These are phyloP conservation scores for Beta corolliflora DNA, from an alignment of 179 eudicot species.

Conservation along the genomic window DNA sequence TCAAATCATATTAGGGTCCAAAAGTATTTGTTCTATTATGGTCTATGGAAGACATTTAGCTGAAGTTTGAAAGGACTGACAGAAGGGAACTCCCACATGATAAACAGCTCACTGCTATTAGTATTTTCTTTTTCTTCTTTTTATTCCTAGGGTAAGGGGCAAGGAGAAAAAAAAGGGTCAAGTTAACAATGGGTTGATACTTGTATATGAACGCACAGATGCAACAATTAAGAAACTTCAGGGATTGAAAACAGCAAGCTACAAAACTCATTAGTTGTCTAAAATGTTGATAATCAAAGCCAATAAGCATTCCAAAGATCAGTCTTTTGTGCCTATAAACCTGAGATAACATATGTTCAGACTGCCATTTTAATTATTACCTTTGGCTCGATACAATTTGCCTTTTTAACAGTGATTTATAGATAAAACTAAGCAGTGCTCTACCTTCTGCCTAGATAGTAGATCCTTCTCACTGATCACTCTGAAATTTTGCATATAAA, in stretches of 20 bases:
- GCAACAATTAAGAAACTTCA: neutral
- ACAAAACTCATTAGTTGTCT: neutral
- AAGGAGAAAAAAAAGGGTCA: neutral
- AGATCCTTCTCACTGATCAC: neutral
- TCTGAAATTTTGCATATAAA: too few species aligned
- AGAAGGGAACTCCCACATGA: neutral
- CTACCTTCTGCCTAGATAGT: neutral
- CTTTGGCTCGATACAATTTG: neutral
- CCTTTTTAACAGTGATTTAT: neutral
- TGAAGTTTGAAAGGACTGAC: neutral
- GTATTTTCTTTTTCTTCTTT: neutral
- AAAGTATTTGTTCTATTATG: neutral
- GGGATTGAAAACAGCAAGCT: neutral
- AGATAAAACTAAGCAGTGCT: neutral
- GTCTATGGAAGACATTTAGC: neutral
- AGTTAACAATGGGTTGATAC: neutral
- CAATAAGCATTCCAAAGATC: neutral
- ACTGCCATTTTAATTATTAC: neutral
- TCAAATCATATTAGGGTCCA: neutral
- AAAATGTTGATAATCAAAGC: too few species aligned
- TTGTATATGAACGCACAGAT: neutral
- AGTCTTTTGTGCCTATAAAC: neutral
- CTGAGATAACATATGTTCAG: neutral
- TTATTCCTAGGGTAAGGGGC: neutral
- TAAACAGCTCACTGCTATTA: neutral